Base-by-base conservation (phyloP, 495 filamentous ascomycete species). In the Tetracladium marchalianum region DNA sequence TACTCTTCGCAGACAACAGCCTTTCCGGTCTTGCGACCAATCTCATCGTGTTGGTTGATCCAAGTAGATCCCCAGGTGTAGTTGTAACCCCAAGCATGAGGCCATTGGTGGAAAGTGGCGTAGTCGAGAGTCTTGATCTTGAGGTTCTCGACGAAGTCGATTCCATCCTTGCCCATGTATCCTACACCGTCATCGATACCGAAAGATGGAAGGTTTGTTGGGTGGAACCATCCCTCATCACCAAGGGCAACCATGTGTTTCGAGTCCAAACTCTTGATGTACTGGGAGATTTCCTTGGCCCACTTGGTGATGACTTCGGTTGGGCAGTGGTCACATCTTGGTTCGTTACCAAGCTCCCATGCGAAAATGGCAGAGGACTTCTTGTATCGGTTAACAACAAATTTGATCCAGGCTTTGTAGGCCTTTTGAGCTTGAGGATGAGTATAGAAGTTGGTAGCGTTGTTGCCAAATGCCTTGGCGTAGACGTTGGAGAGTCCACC, bases 321-420 rank as follows among this genome's bases (percentile, higher is more conserved):
- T 13, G 54, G 54, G 47, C 78, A 81, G 27, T 68, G 71, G 9
- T 62, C 64, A 61, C 78, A 80, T 41, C 77, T 68, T 2, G 75
- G 78, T 62, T 82, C 78, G 48, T 81, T 82, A 15, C 65, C 64
- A 11, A 82, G 60, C 49, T 82, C 73, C 78, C 79, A 82, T 0
- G 72, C 63, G 54, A 82, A 79, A 42, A 80, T 66, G 0, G 77
- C 75, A 0, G 66, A 46, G 2, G 63, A 71, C 9, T 49, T 52
- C 24, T 57, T 67, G 59, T 81, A 81, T n/a, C 78, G 66, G 31
- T 61, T 65, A 5, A 82, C 65, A 15, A 81, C 65, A 10, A 72
- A 61, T 39, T 70, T 65, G 59, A 82, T 68, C 53, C 81, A 81
- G 12, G 63, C 66, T 41, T 72, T 73, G 65, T 81, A 80, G 1